Evolutionary conservation across 1,284 basidiomycete genomes (phyloP).

Genomic region (Ustilago sp.): DNA sequence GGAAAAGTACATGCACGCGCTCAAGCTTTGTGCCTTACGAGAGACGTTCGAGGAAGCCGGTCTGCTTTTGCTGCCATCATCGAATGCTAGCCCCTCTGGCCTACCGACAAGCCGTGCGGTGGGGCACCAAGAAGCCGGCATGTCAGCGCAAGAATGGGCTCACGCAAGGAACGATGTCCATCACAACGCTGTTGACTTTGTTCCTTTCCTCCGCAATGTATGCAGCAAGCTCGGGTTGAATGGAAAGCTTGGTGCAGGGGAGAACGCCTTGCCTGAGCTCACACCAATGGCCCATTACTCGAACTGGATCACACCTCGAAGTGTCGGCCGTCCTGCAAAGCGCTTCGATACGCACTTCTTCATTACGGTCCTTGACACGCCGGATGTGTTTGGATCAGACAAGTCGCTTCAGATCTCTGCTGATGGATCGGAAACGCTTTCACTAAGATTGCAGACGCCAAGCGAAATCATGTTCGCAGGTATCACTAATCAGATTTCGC

Average conservation of each 20-base stretch:
- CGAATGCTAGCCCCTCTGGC: constrained; percentile 13
- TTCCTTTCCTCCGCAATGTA: constrained; percentile 51
- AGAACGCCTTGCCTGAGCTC: constrained; percentile 26
- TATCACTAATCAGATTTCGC: constrained; percentile 53
- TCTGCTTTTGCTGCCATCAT: constrained; percentile 54
- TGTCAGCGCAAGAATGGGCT: constrained; percentile 55
- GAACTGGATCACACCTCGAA: constrained; percentile 63
- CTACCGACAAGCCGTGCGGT: constrained; percentile 56
- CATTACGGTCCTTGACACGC: constrained; percentile 56
- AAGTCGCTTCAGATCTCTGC: constrained; percentile 49
- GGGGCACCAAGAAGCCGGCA: constrained; percentile 55
- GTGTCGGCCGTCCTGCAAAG: constrained; percentile 60
- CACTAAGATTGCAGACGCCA: constrained; percentile 49
- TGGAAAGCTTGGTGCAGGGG: constrained; percentile 8
- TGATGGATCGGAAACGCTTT: constrained; percentile 59
- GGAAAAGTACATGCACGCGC: constrained; percentile 47
- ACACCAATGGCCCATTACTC: constrained; percentile 57
- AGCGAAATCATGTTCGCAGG: constrained; percentile 51
- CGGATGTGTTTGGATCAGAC: constrained; percentile 46
- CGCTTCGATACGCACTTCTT: constrained; percentile 66
- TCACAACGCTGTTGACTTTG: constrained; percentile 58
- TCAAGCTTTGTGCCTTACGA: constrained; percentile 59
- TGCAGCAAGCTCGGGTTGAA: constrained; percentile 27
- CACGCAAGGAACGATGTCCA: constrained; percentile 58
- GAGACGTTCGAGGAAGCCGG: constrained; percentile 67